A percentile compares a stretch with the other conserved stretches of the same genome.
These are phyloP conservation scores for Metarhizium guizhouense DNA, from an alignment of 2,329 filamentous ascomycete genomes.

Conservation along the genomic window DNA sequence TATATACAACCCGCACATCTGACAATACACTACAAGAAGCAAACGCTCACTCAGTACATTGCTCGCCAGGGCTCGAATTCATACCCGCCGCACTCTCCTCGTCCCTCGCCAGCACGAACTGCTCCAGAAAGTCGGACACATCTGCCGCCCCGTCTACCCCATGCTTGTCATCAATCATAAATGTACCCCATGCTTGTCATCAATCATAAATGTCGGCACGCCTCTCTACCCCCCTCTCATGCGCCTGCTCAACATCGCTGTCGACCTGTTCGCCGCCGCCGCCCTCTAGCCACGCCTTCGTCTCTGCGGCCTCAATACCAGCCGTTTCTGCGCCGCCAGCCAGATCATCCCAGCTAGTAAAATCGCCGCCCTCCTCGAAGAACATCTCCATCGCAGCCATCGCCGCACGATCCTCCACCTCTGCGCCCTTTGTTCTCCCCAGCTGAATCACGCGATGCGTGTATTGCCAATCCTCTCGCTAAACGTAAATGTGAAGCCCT, in stretches of 20 bases:
- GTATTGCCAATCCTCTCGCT: slow-evolving; percentile 67
- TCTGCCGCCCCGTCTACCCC: slow-evolving; percentile 67
- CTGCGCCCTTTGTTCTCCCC: slow-evolving; percentile 36
- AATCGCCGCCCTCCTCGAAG: slow-evolving; percentile 56
- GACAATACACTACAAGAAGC: background rate
- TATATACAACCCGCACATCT: background rate
- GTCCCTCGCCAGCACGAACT: slow-evolving; percentile 47
- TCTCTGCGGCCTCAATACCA: slow-evolving; percentile 43
- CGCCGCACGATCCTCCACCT: slow-evolving; percentile 50
- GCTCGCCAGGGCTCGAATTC: background rate
- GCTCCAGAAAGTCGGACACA: slow-evolving; percentile 52
- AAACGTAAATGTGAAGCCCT: slow-evolving; percentile 67
- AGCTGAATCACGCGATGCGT: slow-evolving; percentile 67
- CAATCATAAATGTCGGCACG: slow-evolving; percentile 69
- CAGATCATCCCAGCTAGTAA: slow-evolving; percentile 48
- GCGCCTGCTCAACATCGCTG: slow-evolving; percentile 42
- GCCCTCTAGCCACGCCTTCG: slow-evolving; percentile 44
- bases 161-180: slow-evolving; percentile 60
- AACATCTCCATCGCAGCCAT: slow-evolving; percentile 56
- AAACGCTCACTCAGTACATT: background rate
- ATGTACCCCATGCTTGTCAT: slow-evolving; percentile 59
- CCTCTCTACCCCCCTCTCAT: slow-evolving; percentile 45
- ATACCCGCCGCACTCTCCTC: slow-evolving; percentile 5
- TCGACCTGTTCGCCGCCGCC: slow-evolving; percentile 50
- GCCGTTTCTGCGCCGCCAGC: slow-evolving; percentile 41